Evolutionary conservation across 306 rosid genomes (phyloP), one percentile per base, ranked within the genome.

Genomic region (Fagus sylvatica): DNA sequence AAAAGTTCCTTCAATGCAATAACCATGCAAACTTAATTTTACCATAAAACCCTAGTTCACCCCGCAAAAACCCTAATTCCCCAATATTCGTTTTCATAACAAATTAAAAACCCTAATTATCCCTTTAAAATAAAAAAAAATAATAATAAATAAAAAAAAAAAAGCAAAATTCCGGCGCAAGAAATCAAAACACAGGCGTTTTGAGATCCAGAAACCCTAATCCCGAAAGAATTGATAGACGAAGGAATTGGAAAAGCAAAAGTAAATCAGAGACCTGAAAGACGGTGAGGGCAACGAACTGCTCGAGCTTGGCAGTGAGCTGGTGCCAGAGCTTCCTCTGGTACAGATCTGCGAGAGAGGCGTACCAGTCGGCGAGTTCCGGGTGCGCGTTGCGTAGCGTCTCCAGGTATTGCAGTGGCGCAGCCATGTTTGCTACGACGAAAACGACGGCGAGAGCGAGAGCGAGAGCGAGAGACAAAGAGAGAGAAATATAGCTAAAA

Each of bases 271-370:
- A 46, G 34, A 96, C 99, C 99, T 96, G 98, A 46, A 93, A 93
- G 5, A 90, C 94, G 12, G 96, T 86, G 49, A 91, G 98, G 64
- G 99, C 96, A 11, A 91, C 92, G 77, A 96, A 96, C 88, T 93
- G 93, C 76, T 96, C 99, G 60, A 96, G 99, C 94, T 96, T 96
- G 82, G 88, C 96, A 48, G 99, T 96, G 70, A 96, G 98, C 86
- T 96, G 99, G 80, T 96, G 99, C 99, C 99, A 96, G 32, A 96
- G 96, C 91, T 96, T 93, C 90, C 85, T 91, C 93, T 96, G 89
- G 88, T 96, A 96, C 86, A 96, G 99, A 96, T 96, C 99, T 78
- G 91, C 97, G 0, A 96, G 94, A 12, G 99, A 86, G 82, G 90
- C 87, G 87, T 87, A 96, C 99, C 99, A 96, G 0, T 96, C 99